Base-by-base conservation (phyloP, 306 rosid genomes). In the Canavalia ensiformis region DNA sequence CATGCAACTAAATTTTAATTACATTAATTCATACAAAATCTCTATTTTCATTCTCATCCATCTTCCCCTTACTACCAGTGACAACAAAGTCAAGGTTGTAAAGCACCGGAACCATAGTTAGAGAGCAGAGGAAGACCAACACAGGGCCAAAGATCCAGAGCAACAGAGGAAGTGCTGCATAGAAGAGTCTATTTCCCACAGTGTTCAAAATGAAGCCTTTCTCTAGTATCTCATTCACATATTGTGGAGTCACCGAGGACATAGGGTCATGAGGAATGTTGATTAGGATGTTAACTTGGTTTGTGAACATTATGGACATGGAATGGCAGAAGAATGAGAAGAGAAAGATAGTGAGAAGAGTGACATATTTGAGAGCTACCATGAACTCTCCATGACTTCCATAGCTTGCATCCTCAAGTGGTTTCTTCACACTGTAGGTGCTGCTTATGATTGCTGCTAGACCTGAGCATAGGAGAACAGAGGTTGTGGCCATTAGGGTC, bases 131-230 rank as follows among this genome's bases (percentile, higher is more conserved):
- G 68, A 96, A 90, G 7, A 94, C 98, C 76, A 96, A 74, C 2
- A 94, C 97, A 0, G 99, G 99, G 7, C 99, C 99, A 58, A 96
- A 96, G 0, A 96, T 88, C 99, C 99, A 96, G 0, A 96, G 91
- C 86, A 94, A 49, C 12, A 96, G 78, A 33, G 98, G 98, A 7
- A 96, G 87, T 6, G 94, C 98, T 0, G 88, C 49, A 59, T 96
- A 90, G 90, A 94, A 96, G 56, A 96, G 90, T 74, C 99, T 84
- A 60, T 94, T 96, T 3, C 99, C 98, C 10, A 86, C 90, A 0
- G 94, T 89, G 91, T 96, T 96, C 8, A 94, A 75, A 5, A 89
- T 6, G 47, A 89, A 92, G 0, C 99, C 98, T 82, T 76, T 94
- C 62, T 96, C 99, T 2, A 94, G 72, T 2, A 94, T 89, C 56